These are phyloP conservation scores for Candida vartiovaarae DNA, from an alignment of 805 yeast genomes.

Conservation along the genomic window DNA sequence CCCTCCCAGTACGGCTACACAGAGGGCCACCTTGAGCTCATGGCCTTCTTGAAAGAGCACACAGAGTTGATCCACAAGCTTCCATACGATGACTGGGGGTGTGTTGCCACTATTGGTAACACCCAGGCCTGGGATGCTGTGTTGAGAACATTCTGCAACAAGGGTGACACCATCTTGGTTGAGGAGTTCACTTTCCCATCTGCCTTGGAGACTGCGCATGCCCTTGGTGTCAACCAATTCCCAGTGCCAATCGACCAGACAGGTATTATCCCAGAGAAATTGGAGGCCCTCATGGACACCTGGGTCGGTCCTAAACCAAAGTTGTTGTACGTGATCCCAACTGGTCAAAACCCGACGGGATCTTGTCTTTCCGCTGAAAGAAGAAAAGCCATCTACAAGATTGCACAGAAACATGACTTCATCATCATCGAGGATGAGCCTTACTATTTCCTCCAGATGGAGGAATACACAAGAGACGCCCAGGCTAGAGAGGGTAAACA, in stretches of 20 bases:
- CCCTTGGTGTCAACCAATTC: constrained; percentile 58
- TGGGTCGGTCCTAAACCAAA: constrained; percentile 82
- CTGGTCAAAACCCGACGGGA: constrained; percentile 99
- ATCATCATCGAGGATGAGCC: constrained; percentile 94
- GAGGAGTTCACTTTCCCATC: constrained; percentile 83
- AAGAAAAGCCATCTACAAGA: constrained; percentile 64
- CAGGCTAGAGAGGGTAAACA: constrained; percentile 27
- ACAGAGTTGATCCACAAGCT: constrained; percentile 42
- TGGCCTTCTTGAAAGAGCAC: constrained; percentile 69
- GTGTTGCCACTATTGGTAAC: constrained; percentile 70
- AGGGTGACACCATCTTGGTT: constrained; percentile 76
- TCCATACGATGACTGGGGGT: constrained; percentile 63
- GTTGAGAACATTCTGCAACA: constrained; percentile 66
- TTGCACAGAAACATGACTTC: constrained; percentile 83
- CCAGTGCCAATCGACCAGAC: constrained; percentile 74
- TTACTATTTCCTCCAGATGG: constrained; percentile 94
- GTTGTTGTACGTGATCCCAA: constrained; percentile 82
- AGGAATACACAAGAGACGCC: constrained; percentile 48
- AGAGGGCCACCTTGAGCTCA: constrained; percentile 69
- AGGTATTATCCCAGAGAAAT: constrained; percentile 70
- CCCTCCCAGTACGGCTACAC: constrained; percentile 90
- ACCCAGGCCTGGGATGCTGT: constrained; percentile 87
- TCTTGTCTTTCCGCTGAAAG: constrained; percentile 72
- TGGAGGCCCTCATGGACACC: constrained; percentile 51
- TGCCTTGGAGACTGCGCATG: constrained; percentile 74